Evolutionary conservation across 768 basidiomycete species (phyloP), one percentile per base, ranked within the genome.

Genomic region (Mycena maculata): DNA sequence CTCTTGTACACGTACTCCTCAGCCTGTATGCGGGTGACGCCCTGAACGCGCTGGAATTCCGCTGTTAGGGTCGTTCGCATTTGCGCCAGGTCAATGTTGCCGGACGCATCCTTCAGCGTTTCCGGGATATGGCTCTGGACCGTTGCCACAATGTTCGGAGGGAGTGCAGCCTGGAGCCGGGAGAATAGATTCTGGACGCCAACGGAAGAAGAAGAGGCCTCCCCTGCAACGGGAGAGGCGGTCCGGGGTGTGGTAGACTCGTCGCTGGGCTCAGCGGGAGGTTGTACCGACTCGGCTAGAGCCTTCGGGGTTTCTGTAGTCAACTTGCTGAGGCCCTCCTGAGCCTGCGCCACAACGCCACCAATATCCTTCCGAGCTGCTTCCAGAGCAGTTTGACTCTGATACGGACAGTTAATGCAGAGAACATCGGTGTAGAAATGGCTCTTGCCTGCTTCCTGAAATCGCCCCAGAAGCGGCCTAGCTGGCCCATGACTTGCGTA

Each of bases 391-490:
- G 76, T 84, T 78, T 92, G 91, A 73, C 92, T 90, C 93, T 94
- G 64, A 9, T 45, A 50, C 31, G 25, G 20, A 67, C n/a, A 62
- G 44, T 72, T 50, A 66, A 36, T 53, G 59, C 44, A 54, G 22
- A 48, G 23, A n/a, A 27, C 38, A 45, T 31, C 11, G 45, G 47
- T 28, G 22, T 18, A 18, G 49, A 41, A 38, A 53, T 47, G n/a
- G 69, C 71, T 89, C 95, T 89, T 96, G 50, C 67, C 67, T 63
- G 95, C 77, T 92, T 93, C 82, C 90, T 88, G 74, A 96, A 92
- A 31, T 94, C 92, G 48, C 94, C 94, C 96, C 96, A 98, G 75
- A 95, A 90, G 56, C 91, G 84, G 30, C 90, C 89, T 15, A 97
- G 82, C 73, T 94, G 91, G n/a, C 93, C 93, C 44, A 96, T 88